Evolutionary conservation across 805 yeast genomes (phyloP).

Genomic region (Teunomyces gatunensis): DNA sequence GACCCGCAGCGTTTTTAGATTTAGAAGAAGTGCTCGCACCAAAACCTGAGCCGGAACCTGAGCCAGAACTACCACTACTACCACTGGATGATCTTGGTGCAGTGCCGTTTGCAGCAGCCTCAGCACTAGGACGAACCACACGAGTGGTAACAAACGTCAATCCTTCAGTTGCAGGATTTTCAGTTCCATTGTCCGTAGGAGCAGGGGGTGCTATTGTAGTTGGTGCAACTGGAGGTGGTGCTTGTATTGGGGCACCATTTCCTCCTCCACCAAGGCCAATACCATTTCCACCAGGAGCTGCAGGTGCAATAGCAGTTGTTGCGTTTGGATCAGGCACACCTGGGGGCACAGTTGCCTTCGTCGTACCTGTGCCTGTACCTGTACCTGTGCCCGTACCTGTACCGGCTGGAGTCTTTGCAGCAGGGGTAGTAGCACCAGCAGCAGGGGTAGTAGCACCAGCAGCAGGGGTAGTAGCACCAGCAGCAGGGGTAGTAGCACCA

Average conservation of each 20-base stretch:
- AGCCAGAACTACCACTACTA: conserved; percentile 4
- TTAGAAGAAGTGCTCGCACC: background rate
- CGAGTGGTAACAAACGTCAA: conserved; percentile 33
- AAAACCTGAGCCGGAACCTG: background rate
- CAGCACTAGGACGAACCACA: conserved; percentile 20
- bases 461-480: conserved; percentile 9
- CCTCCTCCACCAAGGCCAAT: conserved; percentile 6
- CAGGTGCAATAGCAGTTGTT: conserved; percentile 13
- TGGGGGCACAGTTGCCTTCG: conserved; percentile 12
- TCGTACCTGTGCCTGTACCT: conserved; percentile 12
- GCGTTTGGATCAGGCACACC: conserved; percentile 14
- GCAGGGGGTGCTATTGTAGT: conserved; percentile 10
- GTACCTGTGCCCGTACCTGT: conserved; percentile 13
- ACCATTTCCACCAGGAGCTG: conserved; percentile 7
- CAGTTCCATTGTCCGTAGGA: conserved; percentile 15
- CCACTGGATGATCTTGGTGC: conserved; percentile 6
- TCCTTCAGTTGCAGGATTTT: conserved; percentile 22
- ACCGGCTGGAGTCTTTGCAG: conserved; percentile 14
- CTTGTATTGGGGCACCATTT: conserved; percentile 5
- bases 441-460: conserved; percentile 12
- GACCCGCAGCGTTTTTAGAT: conserved; percentile 1
- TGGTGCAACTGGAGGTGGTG: conserved; percentile 8
- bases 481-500: conserved; percentile 4
- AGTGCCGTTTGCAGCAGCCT: conserved; percentile 9
- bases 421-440: conserved; percentile 10